Percentiles rank a stretch among this genome's conserved stretches.
Conservation (phyloP, 768 basidiomycete species). For the Epithele typhae region DNA sequence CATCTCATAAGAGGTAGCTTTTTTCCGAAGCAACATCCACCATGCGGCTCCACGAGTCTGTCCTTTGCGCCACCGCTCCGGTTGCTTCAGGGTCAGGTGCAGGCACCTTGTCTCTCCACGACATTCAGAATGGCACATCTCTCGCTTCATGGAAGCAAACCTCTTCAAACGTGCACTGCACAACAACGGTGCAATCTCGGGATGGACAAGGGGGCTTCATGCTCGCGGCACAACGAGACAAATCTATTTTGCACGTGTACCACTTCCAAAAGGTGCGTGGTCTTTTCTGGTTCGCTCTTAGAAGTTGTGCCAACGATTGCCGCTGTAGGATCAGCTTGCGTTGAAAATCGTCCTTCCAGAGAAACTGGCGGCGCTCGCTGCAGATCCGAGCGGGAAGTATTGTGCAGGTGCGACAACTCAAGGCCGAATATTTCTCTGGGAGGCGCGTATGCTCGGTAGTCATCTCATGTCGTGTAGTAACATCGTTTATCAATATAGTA, state of each 20-base stretch:
- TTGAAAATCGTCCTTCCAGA: slow-evolving; percentile 87
- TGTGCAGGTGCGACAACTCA: slow-evolving; percentile 87
- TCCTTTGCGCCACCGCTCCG: slow-evolving; percentile 61
- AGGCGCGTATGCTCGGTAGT: slow-evolving; percentile 52
- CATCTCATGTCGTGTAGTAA: background rate
- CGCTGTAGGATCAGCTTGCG: slow-evolving; percentile 78
- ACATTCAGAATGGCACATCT: slow-evolving; percentile 70
- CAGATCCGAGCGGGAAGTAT: slow-evolving; percentile 68
- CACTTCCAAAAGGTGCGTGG: slow-evolving; percentile 82
- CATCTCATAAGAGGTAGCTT: no score
- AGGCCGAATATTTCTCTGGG: slow-evolving; percentile 94
- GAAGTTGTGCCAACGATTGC: background rate
- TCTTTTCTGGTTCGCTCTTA: background rate
- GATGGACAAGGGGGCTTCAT: slow-evolving; percentile 80
- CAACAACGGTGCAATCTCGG: slow-evolving; percentile 62
- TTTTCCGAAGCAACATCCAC: no score
- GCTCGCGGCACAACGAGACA: slow-evolving; percentile 82
- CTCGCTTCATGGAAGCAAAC: slow-evolving; percentile 91
- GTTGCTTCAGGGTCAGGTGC: slow-evolving; percentile 41
- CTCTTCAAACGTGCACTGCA: slow-evolving; percentile 57
- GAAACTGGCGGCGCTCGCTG: slow-evolving; percentile 74
- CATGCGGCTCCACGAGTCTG: slow-evolving; percentile 66
- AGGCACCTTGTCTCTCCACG: slow-evolving; percentile 73
- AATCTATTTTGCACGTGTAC: slow-evolving; percentile 86
- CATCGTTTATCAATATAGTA: slow-evolving; percentile 29